A percentile compares a stretch with the other conserved stretches of the same genome.
These are phyloP conservation scores for Hypoxylon sp. DNA, from an alignment of 2,329 filamentous ascomycete genomes.

Conservation along the genomic window DNA sequence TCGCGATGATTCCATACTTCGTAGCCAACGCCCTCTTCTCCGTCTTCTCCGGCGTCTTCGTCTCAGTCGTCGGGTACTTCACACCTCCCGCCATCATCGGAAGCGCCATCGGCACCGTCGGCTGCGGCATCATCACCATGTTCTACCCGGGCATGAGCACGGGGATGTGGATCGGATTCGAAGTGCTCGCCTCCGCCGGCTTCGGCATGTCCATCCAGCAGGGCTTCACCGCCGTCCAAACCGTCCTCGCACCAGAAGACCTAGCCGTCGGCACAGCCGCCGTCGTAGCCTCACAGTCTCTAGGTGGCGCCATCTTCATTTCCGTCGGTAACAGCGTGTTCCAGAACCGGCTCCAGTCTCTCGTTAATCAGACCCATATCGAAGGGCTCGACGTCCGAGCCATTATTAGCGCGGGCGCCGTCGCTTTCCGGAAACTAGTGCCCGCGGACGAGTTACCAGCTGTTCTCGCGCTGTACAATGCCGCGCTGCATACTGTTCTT, in stretches of 20 bases:
- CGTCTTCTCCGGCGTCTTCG: conserved; percentile 45
- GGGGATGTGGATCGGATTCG: conserved; percentile 54
- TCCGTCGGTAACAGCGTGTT: conserved; percentile 61
- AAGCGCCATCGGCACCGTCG: conserved; percentile 52
- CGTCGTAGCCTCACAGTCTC: conserved; percentile 58
- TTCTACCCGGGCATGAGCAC: conserved; percentile 52
- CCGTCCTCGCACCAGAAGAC: conserved; percentile 56
- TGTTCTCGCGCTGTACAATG: conserved; percentile 35
- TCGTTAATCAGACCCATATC: conserved; percentile 34
- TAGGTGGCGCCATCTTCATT: conserved; percentile 63
- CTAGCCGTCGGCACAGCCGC: conserved; percentile 59
- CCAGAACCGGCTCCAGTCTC: conserved; percentile 51
- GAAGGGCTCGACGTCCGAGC: conserved; percentile 39
- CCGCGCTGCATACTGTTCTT: conserved; percentile 45
- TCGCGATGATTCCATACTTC: conserved; percentile 48
- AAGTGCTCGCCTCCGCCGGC: conserved; percentile 54
- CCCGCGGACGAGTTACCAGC: conserved; percentile 36
- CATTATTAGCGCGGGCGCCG: conserved; percentile 44
- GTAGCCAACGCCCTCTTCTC: conserved; percentile 46
- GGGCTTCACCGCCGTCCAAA: conserved; percentile 57
- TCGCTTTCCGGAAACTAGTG: conserved; percentile 46
- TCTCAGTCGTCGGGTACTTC: conserved; percentile 47
- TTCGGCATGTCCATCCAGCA: conserved; percentile 58
- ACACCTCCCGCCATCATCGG: conserved; percentile 46
- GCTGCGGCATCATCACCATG: conserved; percentile 55